phyloP scores from a whole-genome alignment of 306 rosid genomes.

The Quercus dentata region DNA sequence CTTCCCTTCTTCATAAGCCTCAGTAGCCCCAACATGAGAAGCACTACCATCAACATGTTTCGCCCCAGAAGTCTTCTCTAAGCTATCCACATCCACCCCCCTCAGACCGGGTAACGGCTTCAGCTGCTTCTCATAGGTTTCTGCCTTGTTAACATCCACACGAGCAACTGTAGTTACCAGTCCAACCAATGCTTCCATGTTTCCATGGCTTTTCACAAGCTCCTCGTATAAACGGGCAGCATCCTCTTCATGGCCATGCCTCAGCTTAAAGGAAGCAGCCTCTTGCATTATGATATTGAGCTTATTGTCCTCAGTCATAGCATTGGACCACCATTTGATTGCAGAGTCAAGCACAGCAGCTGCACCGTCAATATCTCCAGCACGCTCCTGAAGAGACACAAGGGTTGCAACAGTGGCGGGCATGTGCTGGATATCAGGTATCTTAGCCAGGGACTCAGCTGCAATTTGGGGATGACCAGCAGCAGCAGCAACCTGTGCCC shows the following conservation, averaged over 20 bases:
- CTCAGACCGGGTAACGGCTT: constrained; percentile 77
- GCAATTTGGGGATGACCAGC: constrained; percentile 88
- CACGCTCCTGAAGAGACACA: constrained; percentile 84
- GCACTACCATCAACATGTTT: constrained; percentile 61
- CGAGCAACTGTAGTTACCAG: constrained; percentile 77
- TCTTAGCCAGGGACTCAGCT: constrained; percentile 77
- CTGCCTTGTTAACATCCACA: constrained; percentile 83
- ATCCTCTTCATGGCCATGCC: constrained; percentile 81
- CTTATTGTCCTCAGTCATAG: constrained; percentile 85
- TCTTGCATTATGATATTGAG: constrained; percentile 76
- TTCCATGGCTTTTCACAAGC: constrained; percentile 82
- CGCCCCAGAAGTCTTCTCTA: constrained; percentile 86
- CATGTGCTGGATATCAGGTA: constrained; percentile 83
- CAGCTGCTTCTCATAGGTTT: constrained; percentile 78
- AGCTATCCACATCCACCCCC: constrained; percentile 75
- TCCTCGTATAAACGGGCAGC: constrained; percentile 80
- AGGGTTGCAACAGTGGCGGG: constrained; percentile 96
- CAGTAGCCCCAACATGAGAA: constrained; percentile 39
- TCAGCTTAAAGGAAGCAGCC: constrained; percentile 85
- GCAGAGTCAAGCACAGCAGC: constrained; percentile 82
- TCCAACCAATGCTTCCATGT: constrained; percentile 84
- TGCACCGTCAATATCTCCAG: constrained; percentile 89
- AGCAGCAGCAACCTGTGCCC: constrained; percentile 97
- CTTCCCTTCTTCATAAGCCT: constrained; percentile 70
- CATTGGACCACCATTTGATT: constrained; percentile 89